A percentile compares a stretch with the other conserved stretches of the same genome.
Evolutionary conservation across 179 eudicot species (phyloP).

Genomic region (Camellia oleifera): DNA sequence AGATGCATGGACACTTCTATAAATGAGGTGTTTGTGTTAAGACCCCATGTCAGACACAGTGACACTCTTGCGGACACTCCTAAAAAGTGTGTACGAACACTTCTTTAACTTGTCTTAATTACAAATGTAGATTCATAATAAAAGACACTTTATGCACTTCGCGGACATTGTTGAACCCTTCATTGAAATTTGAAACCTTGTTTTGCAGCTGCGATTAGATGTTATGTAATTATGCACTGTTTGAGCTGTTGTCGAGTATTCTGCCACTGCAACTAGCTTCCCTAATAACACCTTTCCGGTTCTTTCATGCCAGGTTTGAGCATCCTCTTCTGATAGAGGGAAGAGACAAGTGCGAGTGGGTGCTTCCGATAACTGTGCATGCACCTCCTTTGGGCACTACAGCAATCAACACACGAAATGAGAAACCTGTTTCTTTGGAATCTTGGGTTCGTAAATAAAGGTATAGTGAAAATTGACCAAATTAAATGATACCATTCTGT

Average conservation of each 20-base stretch:
- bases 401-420: conserved; percentile 46
- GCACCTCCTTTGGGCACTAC: conserved; percentile 73
- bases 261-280: background rate
- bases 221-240: too few species aligned
- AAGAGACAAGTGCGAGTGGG: conserved; percentile 89
- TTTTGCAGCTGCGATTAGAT: too few species aligned
- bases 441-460: conserved; percentile 71
- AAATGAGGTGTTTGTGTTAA: too few species aligned
- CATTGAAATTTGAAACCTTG: too few species aligned
- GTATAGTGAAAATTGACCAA: conserved; percentile 16
- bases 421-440: conserved; percentile 51
- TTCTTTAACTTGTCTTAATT: too few species aligned
- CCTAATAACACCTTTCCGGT: background rate
- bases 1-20: too few species aligned
- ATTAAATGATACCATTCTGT: background rate
- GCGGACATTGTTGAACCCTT: too few species aligned
- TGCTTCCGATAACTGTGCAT: conserved; percentile 83
- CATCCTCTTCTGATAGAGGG: conserved; percentile 90
- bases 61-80: too few species aligned
- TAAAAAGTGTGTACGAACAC: too few species aligned
- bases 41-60: too few species aligned
- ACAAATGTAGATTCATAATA: too few species aligned
- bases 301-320: conserved; percentile 47
- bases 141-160: too few species aligned
- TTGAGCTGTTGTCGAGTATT: background rate